Evolutionary conservation across 306 rosid genomes (phyloP), one percentile per base, ranked within the genome.

Genomic region (Ormosia semicastrata): DNA sequence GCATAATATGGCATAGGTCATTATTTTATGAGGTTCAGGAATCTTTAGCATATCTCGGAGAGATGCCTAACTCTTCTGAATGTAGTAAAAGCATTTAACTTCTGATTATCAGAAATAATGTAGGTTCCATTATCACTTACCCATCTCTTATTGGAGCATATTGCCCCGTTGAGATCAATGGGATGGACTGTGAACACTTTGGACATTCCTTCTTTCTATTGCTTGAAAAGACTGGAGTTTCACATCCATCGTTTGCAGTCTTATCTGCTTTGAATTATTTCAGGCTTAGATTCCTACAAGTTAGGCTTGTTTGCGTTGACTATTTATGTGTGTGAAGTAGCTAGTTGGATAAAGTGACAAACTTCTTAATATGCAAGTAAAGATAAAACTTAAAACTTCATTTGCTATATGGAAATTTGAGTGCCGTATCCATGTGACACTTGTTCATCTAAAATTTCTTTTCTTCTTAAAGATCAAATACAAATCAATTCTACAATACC

Each of bases 61-160:
- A 47, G 65, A 68, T 73, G 47, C 84, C 76, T 14, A 72, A 66
- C 76, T 65, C 14, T 64, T 54, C 6, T 71, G 0, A 17, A 41
- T 53, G 63, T 33, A 13, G 83, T 66, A 56, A 70, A 66, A 54
- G 41, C 73, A 73, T 78, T 57, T 17, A 75, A 57, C 65, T 68
- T 83, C 11, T 24, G n/a, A 47, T n/a, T 1, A 64, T 13, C 44
- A 63, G 41, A 14, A 40, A 40, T 7, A 34, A 5, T 18, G 60
- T 24, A 69, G 60, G 33, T 67, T 76, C 49, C 62, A 32, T 8
- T 18, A 6, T n/a, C 12, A 14, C 30, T 17, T 56, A 14, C 49
- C 70, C 59, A 58, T 68, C 41, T 68, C 41, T 56, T 6, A 56
- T 82, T 67, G 65, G 72, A 75, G 57, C n/a, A 64, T 17, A 73